Base-by-base conservation (phyloP, 2,329 filamentous ascomycete species). In the Paracoccidioides lutzii region DNA sequence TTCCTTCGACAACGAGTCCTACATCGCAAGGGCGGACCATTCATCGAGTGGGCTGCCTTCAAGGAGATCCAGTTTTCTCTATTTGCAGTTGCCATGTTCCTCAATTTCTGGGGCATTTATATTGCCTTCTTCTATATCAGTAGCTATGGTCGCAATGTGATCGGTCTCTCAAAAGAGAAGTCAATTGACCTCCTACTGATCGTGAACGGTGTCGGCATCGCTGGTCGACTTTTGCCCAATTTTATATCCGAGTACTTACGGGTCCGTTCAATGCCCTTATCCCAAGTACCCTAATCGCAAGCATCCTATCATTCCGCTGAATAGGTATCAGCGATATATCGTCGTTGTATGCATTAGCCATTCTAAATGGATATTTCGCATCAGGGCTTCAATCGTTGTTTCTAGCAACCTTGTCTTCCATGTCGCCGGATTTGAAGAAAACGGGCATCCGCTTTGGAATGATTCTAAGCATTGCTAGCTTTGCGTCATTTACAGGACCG, bases 371-470 rank as follows among this genome's bases (percentile, higher is more conserved):
- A 1, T 73, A 87, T 50, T 77, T 77, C 2, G 81, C 77, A 0
- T 83, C 82, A 0, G 81, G 76, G 0, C 79, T 87, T 49, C 84
- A 87, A 67, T 77, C 78, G 5, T 65, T 88, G 9, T 87, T 87
- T 61, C 84, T 85, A 0, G 81, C 83, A 0, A 79, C 78, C 0
- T 63, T 85, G 44, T 78, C 76, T 52, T 78, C 77, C 44, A 68
- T 82, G 56, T 80, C 76, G 0, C 72, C 72, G 0, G 76, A 81
- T 62, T 56, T 79, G 57, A 74, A 73, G 58, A 80, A 78, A 64
- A 69, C 71, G 4, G 79, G 79, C 0, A 74, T 78, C n/a, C 68
- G 78, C n/a, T 78, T 80, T 67, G 79, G 79, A 1, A 78, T 81
- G 75, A 72, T 76, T 4, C 75, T 81, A 52, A 75, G 72, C 28